Conservation (phyloP, 1,139 yeast genomes). For the Scheffersomyces cryptocercus region DNA sequence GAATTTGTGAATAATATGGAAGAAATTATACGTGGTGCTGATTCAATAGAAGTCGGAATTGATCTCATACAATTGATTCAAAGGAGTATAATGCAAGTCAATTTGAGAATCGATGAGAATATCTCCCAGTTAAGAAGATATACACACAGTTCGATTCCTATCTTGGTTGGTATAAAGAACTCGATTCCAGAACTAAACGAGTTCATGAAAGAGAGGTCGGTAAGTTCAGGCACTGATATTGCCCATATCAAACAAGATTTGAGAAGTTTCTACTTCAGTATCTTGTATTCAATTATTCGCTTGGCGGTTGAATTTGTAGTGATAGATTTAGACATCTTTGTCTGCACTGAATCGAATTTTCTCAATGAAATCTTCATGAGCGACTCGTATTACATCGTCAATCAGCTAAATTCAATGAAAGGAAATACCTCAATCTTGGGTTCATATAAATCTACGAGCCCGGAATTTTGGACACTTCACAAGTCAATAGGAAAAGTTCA, state of each 20-base stretch:
- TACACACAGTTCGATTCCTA: background rate
- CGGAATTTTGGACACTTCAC: conserved; percentile 11
- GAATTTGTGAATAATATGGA: background rate
- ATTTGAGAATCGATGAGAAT: background rate
- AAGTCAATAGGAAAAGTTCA: conserved; percentile 3
- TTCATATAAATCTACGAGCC: conserved; percentile 5
- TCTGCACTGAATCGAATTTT: conserved; percentile 1
- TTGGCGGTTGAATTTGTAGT: conserved; percentile 9
- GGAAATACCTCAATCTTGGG: conserved; percentile 13
- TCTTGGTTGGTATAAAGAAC: background rate
- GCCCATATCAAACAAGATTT: conserved; percentile 3
- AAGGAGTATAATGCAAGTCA: background rate
- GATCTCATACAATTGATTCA: conserved; percentile 11
- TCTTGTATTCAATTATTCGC: conserved; percentile 6
- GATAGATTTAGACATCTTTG: conserved; percentile 8
- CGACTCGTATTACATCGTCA: conserved; percentile 2
- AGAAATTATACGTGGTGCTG: conserved; percentile 10
- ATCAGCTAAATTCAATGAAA: conserved; percentile 1
- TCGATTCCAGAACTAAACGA: background rate
- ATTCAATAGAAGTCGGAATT: conserved; percentile 11
- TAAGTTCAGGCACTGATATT: conserved; percentile 2
- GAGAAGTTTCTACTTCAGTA: conserved; percentile 7
- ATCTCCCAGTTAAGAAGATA: background rate
- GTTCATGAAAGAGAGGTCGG: conserved; percentile 5
- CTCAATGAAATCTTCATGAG: conserved; percentile 2